Base-by-base conservation (phyloP, 352 stramenopile genomes). In the Pythium monospermum region DNA sequence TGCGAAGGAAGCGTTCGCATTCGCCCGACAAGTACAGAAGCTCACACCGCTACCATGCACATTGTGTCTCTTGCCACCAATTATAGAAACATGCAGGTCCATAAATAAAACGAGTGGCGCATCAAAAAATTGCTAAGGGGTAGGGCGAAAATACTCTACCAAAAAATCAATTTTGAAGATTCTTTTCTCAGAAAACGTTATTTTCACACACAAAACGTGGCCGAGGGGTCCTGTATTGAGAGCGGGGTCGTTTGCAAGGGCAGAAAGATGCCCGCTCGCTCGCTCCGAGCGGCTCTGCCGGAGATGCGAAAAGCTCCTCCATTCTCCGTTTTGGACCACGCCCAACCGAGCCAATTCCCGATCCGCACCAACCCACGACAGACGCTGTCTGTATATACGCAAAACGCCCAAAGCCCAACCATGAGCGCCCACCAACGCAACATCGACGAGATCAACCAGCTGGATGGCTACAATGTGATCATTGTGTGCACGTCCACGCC, bases 401-500 rank as follows among this genome's bases (percentile, higher is more conserved):
- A n/a, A n/a, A n/a, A n/a, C n/a, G n/a, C 35, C 27, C 35, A 46
- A 26, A 47, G 38, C 36, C 19, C 28, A 12, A n/a, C 37, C 26
- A 81, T 77, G 66, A 64, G 58, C 37, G 60, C 70, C 6, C 81
- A 91, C 62, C 72, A 88, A 68, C 75, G 71, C 67, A 91, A 88
- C 71, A 92, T 95, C 46, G 67, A 86, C 28, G 72, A 83, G 59
- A 95, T 93, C 76, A 93, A 92, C 60, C 47, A 63, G 41, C 76
- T 95, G n/a, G 70, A 89, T 31, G 85, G 85, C 45, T 99, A 96
- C 70, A 94, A 98, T 57, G 92, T 98, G 32, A 83, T 98, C 59
- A 98, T 99, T 49, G 91, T 99, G 49, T 99, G 96, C 77, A 98
- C 92, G 23, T 98, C 94, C 16, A 98, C 96, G 64, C 85, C 96